Evolutionary conservation across 140 eudicot species (phyloP), one percentile per base, ranked within the genome.

Genomic region (Stevia rebaudiana): DNA sequence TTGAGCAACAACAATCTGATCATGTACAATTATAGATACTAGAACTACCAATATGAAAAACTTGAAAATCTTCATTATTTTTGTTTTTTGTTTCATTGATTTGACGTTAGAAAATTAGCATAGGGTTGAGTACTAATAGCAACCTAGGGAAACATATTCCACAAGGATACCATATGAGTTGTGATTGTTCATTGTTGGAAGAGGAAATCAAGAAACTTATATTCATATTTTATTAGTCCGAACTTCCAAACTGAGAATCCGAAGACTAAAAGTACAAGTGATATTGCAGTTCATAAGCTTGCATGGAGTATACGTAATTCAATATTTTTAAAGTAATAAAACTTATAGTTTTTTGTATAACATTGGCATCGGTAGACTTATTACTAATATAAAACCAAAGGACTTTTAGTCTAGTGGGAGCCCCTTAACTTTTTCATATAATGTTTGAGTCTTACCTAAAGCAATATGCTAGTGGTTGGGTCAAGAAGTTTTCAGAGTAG

Each of bases 161-260:
- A 49, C 12, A 39, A 46, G 48, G 74, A 82, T 78, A 28, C 84
- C 73, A 71, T 79, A 63, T 70, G 40, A 43, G 28, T 39, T 67
- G 31, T 49, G 31, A 57, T 52, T 61, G 48, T 43, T 21, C 76
- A 65, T 76, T 52, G 78, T 68, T 83, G 57, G 75, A 58, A 63
- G 82, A 71, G 12, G 64, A 75, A 21, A 73, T 65, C 84, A 69
- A 83, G 82, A 46, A 46, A 74, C 13, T 48, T 13, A 6, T 36
- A 64, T 56, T 44, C 16, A 13, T 74, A 11, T 33, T 65, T 46
- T 44, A 57, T 33, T 15, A 56, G 22, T 65, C 16, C 31, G 35
- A 43, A 40, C 12, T 31, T 63, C 18, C 21, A 52, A 46, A 17
- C 70, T 31, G 78, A 65, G 78, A 73, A 73, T 73, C 71, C 78